phyloP scores from a whole-genome alignment of 1,284 basidiomycete species.

The Caloboletus inedulis region DNA sequence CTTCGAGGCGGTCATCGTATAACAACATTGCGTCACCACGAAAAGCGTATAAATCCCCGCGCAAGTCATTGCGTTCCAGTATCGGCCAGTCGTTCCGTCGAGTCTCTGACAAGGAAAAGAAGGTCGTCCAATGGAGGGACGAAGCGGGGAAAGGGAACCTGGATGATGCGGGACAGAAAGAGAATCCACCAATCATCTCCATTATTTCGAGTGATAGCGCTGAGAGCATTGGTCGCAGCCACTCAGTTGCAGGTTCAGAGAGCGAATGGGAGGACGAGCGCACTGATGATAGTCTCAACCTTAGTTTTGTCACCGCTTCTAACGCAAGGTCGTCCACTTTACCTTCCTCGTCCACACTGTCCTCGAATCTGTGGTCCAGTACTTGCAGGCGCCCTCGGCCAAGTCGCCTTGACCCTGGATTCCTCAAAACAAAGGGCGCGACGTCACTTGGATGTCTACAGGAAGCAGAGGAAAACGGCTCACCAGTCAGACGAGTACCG shows the following conservation, averaged over 20 bases:
- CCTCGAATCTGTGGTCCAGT: conserved; percentile 13
- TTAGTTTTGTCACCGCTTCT: conserved; percentile 45
- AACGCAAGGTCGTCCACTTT: conserved; percentile 22
- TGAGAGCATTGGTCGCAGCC: conserved; percentile 29
- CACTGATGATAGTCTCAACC: conserved; percentile 67
- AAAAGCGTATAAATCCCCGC: conserved; percentile 53
- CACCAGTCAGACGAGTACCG: conserved; percentile 32
- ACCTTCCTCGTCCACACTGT: conserved; percentile 18
- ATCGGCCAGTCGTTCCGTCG: conserved; percentile 59
- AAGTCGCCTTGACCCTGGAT: conserved; percentile 64
- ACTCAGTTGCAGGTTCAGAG: conserved; percentile 60
- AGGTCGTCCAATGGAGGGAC: conserved; percentile 88
- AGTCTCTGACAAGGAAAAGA: conserved; percentile 65
- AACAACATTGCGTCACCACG: conserved; percentile 46
- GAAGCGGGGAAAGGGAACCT: conserved; percentile 82
- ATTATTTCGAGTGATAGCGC: conserved; percentile 32
- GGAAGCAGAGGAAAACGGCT: conserved; percentile 64
- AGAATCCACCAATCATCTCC: conserved; percentile 45
- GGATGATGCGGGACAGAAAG: conserved; percentile 60
- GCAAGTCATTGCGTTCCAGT: conserved; percentile 68
- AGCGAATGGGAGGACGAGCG: conserved; percentile 88
- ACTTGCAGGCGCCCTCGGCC: conserved; percentile 48
- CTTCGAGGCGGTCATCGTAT: conserved; percentile 48
- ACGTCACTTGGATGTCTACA: conserved; percentile 60
- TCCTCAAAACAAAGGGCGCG: conserved; percentile 57